phyloP scores from a whole-genome alignment of 768 basidiomycete genomes.

The Boletus coccyginus region DNA sequence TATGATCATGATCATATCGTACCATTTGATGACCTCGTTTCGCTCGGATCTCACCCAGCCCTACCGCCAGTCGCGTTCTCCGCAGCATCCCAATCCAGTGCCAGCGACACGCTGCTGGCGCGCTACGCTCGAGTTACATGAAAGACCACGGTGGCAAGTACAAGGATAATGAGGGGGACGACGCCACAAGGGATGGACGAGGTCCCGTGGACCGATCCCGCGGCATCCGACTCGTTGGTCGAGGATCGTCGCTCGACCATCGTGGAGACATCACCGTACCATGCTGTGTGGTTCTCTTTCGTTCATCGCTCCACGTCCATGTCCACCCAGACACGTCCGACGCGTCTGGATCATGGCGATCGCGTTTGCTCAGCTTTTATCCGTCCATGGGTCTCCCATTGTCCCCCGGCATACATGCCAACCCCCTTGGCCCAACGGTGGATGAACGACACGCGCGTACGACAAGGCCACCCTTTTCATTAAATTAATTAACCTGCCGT shows the following conservation, averaged over 20 bases:
- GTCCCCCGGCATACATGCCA: background rate
- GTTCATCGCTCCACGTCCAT: too few relatives aligned
- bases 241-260: too few relatives aligned
- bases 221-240: too few relatives aligned
- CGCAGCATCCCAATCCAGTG: background rate
- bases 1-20: too few relatives aligned
- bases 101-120: background rate
- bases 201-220: too few relatives aligned
- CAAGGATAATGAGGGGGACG: too few relatives aligned
- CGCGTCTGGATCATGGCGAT: too few relatives aligned
- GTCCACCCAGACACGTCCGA: too few relatives aligned
- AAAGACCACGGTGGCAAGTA: too few relatives aligned
- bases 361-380: background rate
- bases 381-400: background rate
- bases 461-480: background rate
- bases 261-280: too few relatives aligned
- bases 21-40: background rate
- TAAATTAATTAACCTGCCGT: slow-evolving; percentile 7
- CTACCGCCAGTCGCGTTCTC: background rate
- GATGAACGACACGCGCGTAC: background rate
- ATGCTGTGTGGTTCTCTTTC: too few relatives aligned
- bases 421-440: background rate
- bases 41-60: background rate
- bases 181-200: too few relatives aligned
- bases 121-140: background rate